Percentiles rank a stretch among this genome's conserved stretches.
Conservation (phyloP, 1,284 basidiomycete genomes). For the Ceratobasidium sp. region DNA sequence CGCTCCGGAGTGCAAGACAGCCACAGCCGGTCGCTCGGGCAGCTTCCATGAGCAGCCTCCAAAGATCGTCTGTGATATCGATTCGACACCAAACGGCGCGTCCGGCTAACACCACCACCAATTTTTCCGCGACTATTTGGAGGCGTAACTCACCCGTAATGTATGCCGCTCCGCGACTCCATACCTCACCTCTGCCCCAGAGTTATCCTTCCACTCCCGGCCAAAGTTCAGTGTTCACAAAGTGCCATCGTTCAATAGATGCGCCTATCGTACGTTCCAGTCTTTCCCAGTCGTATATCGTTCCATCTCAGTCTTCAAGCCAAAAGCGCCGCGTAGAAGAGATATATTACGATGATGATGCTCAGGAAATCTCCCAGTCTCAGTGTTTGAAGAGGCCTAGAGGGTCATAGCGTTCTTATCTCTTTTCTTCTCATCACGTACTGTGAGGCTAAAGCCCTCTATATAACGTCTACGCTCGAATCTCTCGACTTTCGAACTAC, state of each 20-base stretch:
- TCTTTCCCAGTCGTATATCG: neutral
- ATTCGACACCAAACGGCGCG: neutral
- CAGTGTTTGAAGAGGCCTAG: neutral
- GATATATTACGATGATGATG: neutral
- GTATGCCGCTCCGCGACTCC: neutral
- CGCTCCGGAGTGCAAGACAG: too few species aligned
- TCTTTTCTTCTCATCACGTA: neutral
- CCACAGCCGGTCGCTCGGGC: too few species aligned
- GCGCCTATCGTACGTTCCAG: neutral
- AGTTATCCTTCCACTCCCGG: neutral
- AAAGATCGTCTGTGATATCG: neutral
- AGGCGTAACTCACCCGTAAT: neutral
- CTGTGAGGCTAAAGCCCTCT: neutral
- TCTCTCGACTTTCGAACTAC: too few species aligned
- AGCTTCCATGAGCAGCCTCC: neutral
- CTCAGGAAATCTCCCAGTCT: slow-evolving; percentile 13
- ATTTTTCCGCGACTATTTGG: neutral
- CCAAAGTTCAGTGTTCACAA: neutral
- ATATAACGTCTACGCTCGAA: too few species aligned
- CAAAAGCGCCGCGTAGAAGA: neutral
- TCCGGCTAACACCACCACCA: neutral
- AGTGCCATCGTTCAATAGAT: too few species aligned
- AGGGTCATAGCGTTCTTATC: neutral
- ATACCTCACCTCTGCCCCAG: neutral
- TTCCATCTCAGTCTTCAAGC: neutral